A percentile compares a stretch with the other conserved stretches of the same genome.
Evolutionary conservation across 257 asterid genomes (phyloP).

Genomic region (Nemophila menziesii): DNA sequence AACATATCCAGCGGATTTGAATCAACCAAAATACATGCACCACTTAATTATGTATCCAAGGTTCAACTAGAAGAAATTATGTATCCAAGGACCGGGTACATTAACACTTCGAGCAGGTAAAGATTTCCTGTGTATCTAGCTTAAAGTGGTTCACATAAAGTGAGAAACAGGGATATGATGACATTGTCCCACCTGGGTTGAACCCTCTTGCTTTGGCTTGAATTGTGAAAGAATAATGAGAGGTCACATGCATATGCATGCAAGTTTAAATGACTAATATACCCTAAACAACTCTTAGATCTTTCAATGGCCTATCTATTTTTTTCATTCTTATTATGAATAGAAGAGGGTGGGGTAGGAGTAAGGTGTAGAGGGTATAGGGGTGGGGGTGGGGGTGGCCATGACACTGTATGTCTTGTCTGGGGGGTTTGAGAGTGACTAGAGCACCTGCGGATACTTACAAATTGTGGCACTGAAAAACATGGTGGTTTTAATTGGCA

Average conservation of each 20-base stretch:
- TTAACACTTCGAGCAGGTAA: background rate
- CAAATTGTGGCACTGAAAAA: slow-evolving; percentile 42
- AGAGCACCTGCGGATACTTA: slow-evolving; percentile 25
- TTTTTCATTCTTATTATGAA: slow-evolving; percentile 3
- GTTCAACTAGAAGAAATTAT: too few species aligned
- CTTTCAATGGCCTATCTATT: slow-evolving; percentile 5
- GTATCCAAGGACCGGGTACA: too few species aligned
- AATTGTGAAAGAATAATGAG: slow-evolving; percentile 9
- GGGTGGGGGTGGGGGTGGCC: background rate
- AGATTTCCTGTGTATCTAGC: background rate
- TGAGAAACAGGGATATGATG: background rate
- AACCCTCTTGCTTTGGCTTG: background rate
- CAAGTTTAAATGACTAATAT: slow-evolving; percentile 5
- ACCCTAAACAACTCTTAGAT: background rate
- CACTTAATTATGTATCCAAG: too few species aligned
- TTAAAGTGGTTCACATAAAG: background rate
- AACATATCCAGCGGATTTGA: too few species aligned
- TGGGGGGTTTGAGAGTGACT: slow-evolving; percentile 5
- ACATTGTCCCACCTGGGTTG: background rate
- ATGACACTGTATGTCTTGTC: slow-evolving; percentile 5
- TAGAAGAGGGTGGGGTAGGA: slow-evolving; percentile 13
- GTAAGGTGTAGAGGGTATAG: background rate
- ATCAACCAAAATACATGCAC: too few species aligned
- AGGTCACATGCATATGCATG: slow-evolving; percentile 7
- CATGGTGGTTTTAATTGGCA: slow-evolving; percentile 28